Percentiles rank a stretch among this genome's conserved stretches.
Evolutionary conservation across 208 protist genomes (phyloP).

Genomic region (Leishmania braziliensis): DNA sequence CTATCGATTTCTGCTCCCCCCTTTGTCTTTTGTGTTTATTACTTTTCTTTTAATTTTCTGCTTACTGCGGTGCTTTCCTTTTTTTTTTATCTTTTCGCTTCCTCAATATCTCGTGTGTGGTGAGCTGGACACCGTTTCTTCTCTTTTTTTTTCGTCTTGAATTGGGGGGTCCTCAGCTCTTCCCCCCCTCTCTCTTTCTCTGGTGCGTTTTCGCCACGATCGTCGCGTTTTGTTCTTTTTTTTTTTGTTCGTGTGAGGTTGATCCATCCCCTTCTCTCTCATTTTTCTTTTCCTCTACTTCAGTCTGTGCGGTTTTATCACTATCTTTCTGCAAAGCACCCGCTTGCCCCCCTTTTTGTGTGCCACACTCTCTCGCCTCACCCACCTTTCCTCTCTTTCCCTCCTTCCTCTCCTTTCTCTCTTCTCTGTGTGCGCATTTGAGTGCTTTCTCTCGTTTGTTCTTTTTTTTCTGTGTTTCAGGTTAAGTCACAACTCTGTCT

Average conservation of each 20-base stretch:
- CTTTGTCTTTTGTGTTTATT: constrained; percentile 1
- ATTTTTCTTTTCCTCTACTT: constrained; percentile 12
- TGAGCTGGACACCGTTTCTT: neutral
- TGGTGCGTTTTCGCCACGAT: constrained; percentile 1
- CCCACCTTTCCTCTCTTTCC: neutral
- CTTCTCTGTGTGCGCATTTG: neutral
- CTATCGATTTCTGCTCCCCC: constrained; percentile 3
- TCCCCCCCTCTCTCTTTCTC: constrained; percentile 13
- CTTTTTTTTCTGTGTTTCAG: neutral
- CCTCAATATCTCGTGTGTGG: neutral
- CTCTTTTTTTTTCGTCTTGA: constrained; percentile 1
- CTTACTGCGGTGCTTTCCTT: neutral
- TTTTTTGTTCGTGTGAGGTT: neutral
- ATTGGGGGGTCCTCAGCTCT: neutral
- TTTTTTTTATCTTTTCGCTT: neutral
- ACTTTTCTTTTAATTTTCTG: neutral
- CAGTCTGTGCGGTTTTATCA: constrained; percentile 10
- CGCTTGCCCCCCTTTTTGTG: constrained; percentile 1
- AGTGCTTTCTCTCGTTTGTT: constrained; percentile 6
- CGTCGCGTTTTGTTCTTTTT: constrained; percentile 4
- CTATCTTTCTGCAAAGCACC: neutral
- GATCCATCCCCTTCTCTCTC: constrained; percentile 6
- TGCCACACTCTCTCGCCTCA: neutral
- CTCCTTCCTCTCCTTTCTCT: neutral
- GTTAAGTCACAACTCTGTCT: neutral